Base-by-base conservation (phyloP, 306 rosid species). In the Rosa chinensis region DNA sequence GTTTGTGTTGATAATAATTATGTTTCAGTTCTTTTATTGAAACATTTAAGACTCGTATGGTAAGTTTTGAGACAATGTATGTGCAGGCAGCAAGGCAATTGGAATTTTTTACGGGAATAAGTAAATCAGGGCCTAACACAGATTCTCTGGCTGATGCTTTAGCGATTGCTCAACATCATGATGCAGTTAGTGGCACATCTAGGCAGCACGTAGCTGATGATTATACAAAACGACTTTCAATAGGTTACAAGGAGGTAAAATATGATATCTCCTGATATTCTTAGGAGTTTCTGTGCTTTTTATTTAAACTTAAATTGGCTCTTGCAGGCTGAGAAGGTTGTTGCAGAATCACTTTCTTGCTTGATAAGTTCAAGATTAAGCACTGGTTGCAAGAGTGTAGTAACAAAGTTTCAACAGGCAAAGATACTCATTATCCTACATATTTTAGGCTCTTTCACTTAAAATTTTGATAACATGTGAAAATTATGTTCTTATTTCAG, bases 141-240 rank as follows among this genome's bases (percentile, higher is more conserved):
- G 92, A 93, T 80, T 81, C 80, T 72, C 78, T 93, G 77, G 97
- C 91, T n/a, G 98, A 93, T 79, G 95, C 97, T 86, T 85, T 93
- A 82, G 93, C 95, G 66, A 72, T 89, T 82, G 97, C 83, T 84
- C 98, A 93, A 82, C 98, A 91, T 82, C 98, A 91, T 76, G 98
- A 93, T 66, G 97, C 93, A 18, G 89, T 93, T 64, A 42, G 89
- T 73, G 98, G 98, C 66, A 93, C 98, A 75, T 81, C 69, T 75
- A 86, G 86, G 80, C 95, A 93, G 81, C 98, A 93, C n/a, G 97
- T 91, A 39, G 93, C 93, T 40, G 47, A 88, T 87, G 98, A 93
- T 85, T 93, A 93, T 82, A 91, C 90, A 3, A 90, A 87, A 86
- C 90, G 98, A 45, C 90, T 92, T 73, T 83, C 95, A 70, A 90